Percentiles rank a stretch among this genome's conserved stretches.
Evolutionary conservation across 306 rosid species (phyloP).

Genomic region (Begonia loranthoides): DNA sequence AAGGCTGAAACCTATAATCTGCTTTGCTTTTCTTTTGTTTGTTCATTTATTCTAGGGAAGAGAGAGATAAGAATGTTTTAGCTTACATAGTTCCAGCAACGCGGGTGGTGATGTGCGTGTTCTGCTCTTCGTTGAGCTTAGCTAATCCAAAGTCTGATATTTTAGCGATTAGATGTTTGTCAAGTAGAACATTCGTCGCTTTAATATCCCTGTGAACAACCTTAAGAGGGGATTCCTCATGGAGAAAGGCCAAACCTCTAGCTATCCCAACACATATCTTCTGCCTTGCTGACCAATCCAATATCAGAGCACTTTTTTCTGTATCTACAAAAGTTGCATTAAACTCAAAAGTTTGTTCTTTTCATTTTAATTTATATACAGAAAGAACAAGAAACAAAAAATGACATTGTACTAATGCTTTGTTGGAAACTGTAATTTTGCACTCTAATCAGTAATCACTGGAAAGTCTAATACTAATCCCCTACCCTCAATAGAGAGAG

Average conservation of each 20-base stretch:
- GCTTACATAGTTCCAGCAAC: constrained; percentile 71
- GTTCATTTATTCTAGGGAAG: no score
- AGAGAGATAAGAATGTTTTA: no score
- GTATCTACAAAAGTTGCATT: no score
- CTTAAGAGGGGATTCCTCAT: constrained; percentile 75
- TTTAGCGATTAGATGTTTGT: constrained; percentile 55
- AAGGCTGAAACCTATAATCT: no score
- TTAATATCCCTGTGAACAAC: constrained; percentile 86
- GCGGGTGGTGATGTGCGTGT: constrained; percentile 67
- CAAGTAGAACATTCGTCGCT: constrained; percentile 78
- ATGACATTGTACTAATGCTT: constrained; percentile 15
- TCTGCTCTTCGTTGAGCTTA: constrained; percentile 74
- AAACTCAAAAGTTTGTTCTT: no score
- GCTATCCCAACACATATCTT: constrained; percentile 63
- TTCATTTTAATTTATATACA: no score
- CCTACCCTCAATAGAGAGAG: no score
- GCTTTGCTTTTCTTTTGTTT: no score
- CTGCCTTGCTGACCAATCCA: constrained; percentile 64
- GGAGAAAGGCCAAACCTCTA: constrained; percentile 74
- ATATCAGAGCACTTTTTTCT: constrained; percentile 3
- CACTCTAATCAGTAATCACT: no score
- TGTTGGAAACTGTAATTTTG: constrained; percentile 23
- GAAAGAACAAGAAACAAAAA: no score
- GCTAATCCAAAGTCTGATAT: constrained; percentile 92
- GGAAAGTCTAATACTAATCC: no score